Conservation (phyloP, 2,329 filamentous ascomycete genomes). For the Hypoxylon sp. region DNA sequence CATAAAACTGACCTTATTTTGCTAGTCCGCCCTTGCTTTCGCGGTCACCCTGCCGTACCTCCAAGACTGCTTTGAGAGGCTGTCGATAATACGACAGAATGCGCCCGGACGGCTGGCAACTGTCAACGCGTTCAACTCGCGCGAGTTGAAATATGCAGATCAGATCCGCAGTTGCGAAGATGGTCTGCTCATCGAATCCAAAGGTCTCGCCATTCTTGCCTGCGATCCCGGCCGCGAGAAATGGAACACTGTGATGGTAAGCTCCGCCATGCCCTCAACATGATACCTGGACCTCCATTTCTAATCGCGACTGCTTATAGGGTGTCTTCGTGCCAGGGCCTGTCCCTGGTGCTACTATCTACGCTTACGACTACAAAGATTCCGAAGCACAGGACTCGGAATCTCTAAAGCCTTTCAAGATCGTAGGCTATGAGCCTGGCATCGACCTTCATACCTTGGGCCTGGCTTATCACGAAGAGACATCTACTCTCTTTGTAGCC, state of each 20-base stretch:
- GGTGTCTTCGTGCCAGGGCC: conserved; percentile 44
- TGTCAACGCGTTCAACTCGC: conserved; percentile 39
- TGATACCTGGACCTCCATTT: background rate
- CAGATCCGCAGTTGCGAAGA: conserved; percentile 51
- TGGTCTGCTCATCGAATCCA: conserved; percentile 46
- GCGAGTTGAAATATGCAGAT: conserved; percentile 48
- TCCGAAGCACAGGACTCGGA: conserved; percentile 29
- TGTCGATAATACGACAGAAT: conserved; percentile 35
- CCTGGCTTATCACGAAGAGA: conserved; percentile 48
- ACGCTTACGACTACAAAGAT: conserved; percentile 49
- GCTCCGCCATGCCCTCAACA: too few relatives aligned
- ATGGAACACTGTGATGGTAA: conserved; percentile 52
- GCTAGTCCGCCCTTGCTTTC: conserved; percentile 15
- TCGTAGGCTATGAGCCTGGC: conserved; percentile 36
- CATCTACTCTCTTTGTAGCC: conserved; percentile 48
- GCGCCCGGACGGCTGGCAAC: conserved; percentile 38
- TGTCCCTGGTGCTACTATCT: conserved; percentile 45
- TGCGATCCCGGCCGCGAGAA: conserved; percentile 51
- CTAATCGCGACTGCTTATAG: conserved; percentile 7
- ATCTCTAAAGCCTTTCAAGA: conserved; percentile 37
- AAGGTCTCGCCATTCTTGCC: conserved; percentile 47
- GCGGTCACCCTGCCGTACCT: conserved; percentile 18
- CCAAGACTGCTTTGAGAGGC: conserved; percentile 1
- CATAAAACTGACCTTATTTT: background rate
- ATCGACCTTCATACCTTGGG: conserved; percentile 52